These are phyloP conservation scores for Cucumis hystrix DNA, from an alignment of 306 rosid species.

Conservation along the genomic window DNA sequence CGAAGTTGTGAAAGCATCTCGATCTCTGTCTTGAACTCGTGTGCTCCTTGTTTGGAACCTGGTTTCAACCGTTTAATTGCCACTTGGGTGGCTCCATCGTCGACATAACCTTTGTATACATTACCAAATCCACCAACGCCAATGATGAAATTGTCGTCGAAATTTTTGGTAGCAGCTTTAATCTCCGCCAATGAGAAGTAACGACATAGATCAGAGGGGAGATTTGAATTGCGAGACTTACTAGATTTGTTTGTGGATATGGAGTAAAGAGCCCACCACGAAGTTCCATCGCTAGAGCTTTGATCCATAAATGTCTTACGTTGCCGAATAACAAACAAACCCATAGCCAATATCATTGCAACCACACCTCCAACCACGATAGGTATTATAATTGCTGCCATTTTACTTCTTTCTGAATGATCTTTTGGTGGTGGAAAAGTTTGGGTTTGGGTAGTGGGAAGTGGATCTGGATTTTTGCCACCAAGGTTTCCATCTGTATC, in stretches of 20 bases:
- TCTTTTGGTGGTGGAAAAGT: background rate
- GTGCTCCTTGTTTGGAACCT: constrained; percentile 19
- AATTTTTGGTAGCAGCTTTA: constrained; percentile 21
- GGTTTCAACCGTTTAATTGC: constrained; percentile 16
- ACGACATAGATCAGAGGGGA: constrained; percentile 14
- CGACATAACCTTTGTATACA: constrained; percentile 21
- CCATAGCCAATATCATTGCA: background rate
- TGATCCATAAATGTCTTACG: background rate
- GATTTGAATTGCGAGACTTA: background rate
- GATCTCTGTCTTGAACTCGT: constrained; percentile 23
- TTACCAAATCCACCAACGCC: constrained; percentile 34
- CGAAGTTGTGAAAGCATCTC: background rate
- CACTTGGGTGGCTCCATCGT: background rate
- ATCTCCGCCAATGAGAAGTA: constrained; percentile 19
- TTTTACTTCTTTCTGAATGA: no score
- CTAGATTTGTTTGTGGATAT: background rate
- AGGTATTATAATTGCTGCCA: background rate
- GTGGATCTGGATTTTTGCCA: constrained; percentile 25
- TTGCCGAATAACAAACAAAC: background rate
- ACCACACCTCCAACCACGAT: constrained; percentile 2
- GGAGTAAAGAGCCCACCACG: background rate
- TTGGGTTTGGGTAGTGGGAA: background rate
- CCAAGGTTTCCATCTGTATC: constrained; percentile 6
- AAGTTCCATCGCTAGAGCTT: background rate
- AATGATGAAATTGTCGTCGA: constrained; percentile 4